Percentiles rank a stretch among this genome's conserved stretches.
Evolutionary conservation across 129 eudicot species (phyloP).

Genomic region (Logfia minima): DNA sequence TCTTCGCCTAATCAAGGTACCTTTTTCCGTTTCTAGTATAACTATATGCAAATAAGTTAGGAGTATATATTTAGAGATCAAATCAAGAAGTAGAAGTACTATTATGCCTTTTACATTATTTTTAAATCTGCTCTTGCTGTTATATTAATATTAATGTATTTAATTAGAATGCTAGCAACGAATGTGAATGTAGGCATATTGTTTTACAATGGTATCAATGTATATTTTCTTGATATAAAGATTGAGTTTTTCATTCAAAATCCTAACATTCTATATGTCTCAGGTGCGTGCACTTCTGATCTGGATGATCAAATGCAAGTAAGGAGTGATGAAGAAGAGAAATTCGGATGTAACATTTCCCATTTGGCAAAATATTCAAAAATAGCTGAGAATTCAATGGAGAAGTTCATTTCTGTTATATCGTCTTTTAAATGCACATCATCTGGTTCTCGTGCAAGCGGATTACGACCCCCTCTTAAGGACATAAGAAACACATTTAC

Average conservation of each 20-base stretch:
- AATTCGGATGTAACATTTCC: constrained; percentile 80
- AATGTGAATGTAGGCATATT: not conserved
- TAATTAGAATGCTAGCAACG: not conserved
- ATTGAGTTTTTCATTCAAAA: too few species aligned
- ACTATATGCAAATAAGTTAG: not conserved
- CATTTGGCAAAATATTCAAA: constrained; percentile 78
- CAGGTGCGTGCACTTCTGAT: constrained; percentile 40
- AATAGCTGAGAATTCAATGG: constrained; percentile 87
- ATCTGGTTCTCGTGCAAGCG: constrained; percentile 94
- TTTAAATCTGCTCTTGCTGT: not conserved
- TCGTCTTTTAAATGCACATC: constrained; percentile 71
- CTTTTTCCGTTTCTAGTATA: not conserved
- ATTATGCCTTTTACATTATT: not conserved
- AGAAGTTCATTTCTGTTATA: constrained; percentile 67
- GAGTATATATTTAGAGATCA: not conserved
- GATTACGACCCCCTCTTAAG: constrained; percentile 89
- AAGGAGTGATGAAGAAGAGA: constrained; percentile 44
- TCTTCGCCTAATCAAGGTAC: constrained; percentile 39
- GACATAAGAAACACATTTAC: constrained; percentile 61
- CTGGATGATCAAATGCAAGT: constrained; percentile 36
- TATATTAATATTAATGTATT: not conserved
- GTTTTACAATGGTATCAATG: not conserved
- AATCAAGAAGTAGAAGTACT: not conserved
- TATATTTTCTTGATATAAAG: not conserved
- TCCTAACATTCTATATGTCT: not conserved